Evolutionary conservation across 352 stramenopile species (phyloP).

Genomic region (Aphanomyces astaci): DNA sequence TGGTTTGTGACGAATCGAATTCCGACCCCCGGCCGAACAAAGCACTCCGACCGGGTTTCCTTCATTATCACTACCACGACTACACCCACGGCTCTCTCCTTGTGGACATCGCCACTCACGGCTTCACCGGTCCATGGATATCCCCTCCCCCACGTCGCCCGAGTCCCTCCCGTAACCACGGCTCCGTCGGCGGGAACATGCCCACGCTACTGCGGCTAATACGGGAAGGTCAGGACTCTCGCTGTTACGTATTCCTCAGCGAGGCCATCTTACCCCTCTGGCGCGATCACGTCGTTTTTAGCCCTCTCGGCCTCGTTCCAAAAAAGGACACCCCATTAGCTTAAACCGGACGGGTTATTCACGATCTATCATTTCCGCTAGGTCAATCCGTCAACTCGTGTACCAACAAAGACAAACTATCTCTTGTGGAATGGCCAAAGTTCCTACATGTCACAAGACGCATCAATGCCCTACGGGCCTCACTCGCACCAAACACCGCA

Average conservation of each 20-base stretch:
- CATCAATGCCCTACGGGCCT: neutral
- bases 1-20: neutral
- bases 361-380: slow-evolving; percentile 23
- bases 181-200: neutral
- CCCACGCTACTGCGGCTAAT: neutral
- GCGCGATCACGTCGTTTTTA: neutral
- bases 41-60: neutral
- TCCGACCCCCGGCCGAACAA: neutral
- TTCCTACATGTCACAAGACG: neutral
- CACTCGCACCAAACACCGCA: neutral
- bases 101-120: neutral
- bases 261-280: neutral
- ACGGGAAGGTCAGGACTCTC: neutral
- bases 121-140: neutral
- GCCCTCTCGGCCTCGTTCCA: slow-evolving; percentile 19
- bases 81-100: neutral
- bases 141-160: neutral
- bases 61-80: neutral
- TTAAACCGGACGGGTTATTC: slow-evolving; percentile 11
- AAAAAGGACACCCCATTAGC: slow-evolving; percentile 3
- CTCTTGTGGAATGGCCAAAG: neutral
- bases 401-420: neutral
- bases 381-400: neutral
- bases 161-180: neutral
- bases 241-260: neutral